Evolutionary conservation across 306 rosid genomes (phyloP), one percentile per base, ranked within the genome.

Genomic region (Adenanthera pavonina): DNA sequence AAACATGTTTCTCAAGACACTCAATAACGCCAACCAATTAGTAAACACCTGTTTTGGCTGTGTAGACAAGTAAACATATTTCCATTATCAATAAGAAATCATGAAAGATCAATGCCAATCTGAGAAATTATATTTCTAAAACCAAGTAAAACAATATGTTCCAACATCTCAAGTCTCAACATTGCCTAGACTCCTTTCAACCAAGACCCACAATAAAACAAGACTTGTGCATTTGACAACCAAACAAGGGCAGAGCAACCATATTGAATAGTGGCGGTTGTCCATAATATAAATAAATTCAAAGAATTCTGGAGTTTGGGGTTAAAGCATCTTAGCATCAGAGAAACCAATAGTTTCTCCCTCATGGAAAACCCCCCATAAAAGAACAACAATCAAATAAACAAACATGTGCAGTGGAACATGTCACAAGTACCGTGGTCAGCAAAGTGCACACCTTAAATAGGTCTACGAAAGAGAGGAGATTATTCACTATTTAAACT

Each of bases 1-100:
- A 86, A 91, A 85, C 98, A 95, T 91, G 74, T 41, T 88, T 79
- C 69, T 70, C 54, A 51, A 30, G 47, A 68, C 46, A 19, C 68
- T 60, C 64, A 59, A 48, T 35, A 78, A 36, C 53, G 72, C 61
- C 47, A 20, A 11, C 78, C 60, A 71, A 60, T 19, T 46, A 77
- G 66, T 43, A 70, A 49, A 70, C 66, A 69, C 49, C 36, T 65
- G 51, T 60, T 51, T 67, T 57, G 57, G 72, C 62, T 15, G 46
- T 19, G 17, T 47, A 47, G 51, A 43, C 51, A 0, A 19, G 65
- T n/a, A 36, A 74, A 1, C 75, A 74, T 1, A 38, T 16, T 56
- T 40, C 51, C 67, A 19, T 54, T 19, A 4, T 35, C 13, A 7
- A 6, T 5, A 56, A 25, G n/a, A 44, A 38, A 19, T 54, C n/a